A percentile compares a stretch with the other conserved stretches of the same genome.
phyloP scores from a whole-genome alignment of 805 yeast species.

The Saccharomycopsis fibuligera region DNA sequence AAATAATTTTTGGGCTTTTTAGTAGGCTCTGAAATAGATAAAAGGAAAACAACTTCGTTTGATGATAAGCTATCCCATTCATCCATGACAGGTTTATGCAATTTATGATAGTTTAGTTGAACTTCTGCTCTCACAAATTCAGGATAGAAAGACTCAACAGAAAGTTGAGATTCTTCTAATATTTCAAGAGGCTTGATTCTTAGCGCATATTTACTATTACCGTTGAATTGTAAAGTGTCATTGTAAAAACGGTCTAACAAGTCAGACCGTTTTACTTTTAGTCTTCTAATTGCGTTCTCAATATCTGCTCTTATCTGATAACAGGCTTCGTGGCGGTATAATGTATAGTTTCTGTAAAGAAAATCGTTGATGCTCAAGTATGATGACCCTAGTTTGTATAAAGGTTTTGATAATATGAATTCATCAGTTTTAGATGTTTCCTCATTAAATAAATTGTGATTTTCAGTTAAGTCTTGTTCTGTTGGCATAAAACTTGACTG shows the following conservation, averaged over 20 bases:
- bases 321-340: slow-evolving; percentile 23
- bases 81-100: slow-evolving; percentile 9
- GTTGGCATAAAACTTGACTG: slow-evolving; percentile 8
- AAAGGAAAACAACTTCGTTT: slow-evolving; percentile 26
- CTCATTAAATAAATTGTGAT: neutral
- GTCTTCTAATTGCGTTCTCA: slow-evolving; percentile 21
- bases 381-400: slow-evolving; percentile 25
- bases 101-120: slow-evolving; percentile 22
- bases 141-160: slow-evolving; percentile 26
- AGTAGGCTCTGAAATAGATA: slow-evolving; percentile 21
- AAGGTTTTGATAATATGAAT: slow-evolving; percentile 17
- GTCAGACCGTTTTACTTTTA: slow-evolving; percentile 18
- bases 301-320: slow-evolving; percentile 23
- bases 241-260: slow-evolving; percentile 1
- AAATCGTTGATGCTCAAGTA: slow-evolving; percentile 28
- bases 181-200: slow-evolving; percentile 7
- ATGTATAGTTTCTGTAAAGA: slow-evolving; percentile 23
- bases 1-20: slow-evolving; percentile 9
- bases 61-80: slow-evolving; percentile 27
- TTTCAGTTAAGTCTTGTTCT: neutral
- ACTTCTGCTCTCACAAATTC: slow-evolving; percentile 22
- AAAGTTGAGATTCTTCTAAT: slow-evolving; percentile 6
- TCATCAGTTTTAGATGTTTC: neutral
- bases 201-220: slow-evolving; percentile 25
- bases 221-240: slow-evolving; percentile 17